Percentiles rank a stretch among this genome's conserved stretches.
phyloP scores from a whole-genome alignment of 805 yeast species.

The Candida nitratophila region DNA sequence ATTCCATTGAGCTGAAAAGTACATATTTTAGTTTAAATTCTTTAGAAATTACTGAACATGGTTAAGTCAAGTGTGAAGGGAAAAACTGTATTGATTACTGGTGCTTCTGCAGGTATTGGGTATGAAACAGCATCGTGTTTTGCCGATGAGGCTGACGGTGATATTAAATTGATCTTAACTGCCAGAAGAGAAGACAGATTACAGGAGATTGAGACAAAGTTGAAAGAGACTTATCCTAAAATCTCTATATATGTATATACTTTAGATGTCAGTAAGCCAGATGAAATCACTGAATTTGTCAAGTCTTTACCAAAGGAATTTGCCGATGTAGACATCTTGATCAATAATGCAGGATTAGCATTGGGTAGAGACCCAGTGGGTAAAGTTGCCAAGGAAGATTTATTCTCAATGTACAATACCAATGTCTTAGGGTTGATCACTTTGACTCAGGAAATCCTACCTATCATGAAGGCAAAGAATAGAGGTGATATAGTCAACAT shows the following conservation, averaged over 20 bases:
- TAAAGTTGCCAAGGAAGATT: slow-evolving; percentile 51
- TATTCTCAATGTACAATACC: slow-evolving; percentile 72
- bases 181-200: slow-evolving; percentile 48
- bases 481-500: slow-evolving; percentile 67
- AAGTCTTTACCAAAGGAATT: slow-evolving; percentile 36
- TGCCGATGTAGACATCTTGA: slow-evolving; percentile 53
- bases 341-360: slow-evolving; percentile 78
- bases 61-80: slow-evolving; percentile 25
- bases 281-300: slow-evolving; percentile 39
- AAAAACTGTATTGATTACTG: slow-evolving; percentile 85
- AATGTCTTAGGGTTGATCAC: slow-evolving; percentile 83
- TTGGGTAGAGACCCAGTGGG: slow-evolving; percentile 76
- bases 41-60: not conserved
- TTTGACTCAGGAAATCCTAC: slow-evolving; percentile 73
- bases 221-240: slow-evolving; percentile 26
- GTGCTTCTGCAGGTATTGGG: slow-evolving; percentile 96
- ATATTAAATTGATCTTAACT: slow-evolving; percentile 40
- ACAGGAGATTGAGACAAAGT: slow-evolving; percentile 29
- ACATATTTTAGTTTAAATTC: no score
- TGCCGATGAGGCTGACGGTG: slow-evolving; percentile 55
- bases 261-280: slow-evolving; percentile 34
- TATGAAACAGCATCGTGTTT: slow-evolving; percentile 84
- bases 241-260: slow-evolving; percentile 25
- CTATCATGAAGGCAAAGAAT: slow-evolving; percentile 61
- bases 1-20: no score